Evolutionary conservation across 2,329 filamentous ascomycete species (phyloP).

Genomic region (Monilinia polystroma): DNA sequence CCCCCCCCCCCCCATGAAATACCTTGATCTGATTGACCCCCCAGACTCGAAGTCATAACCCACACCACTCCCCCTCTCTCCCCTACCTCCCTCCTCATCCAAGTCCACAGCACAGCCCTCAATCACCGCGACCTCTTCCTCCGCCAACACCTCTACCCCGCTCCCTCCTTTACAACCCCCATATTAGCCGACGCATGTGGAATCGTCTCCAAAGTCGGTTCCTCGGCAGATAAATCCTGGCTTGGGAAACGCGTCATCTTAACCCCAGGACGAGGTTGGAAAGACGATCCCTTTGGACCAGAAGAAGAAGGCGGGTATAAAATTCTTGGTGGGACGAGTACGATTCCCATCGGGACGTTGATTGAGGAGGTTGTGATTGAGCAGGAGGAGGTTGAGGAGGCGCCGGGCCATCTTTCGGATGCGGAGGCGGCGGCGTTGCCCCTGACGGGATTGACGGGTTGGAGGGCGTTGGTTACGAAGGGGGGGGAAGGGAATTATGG

Average conservation of each 20-base stretch:
- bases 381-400: slow-evolving; percentile 71
- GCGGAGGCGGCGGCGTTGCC: slow-evolving; percentile 82
- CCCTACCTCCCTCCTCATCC: slow-evolving; percentile 69
- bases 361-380: slow-evolving; percentile 71
- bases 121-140: slow-evolving; percentile 97
- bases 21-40: slow-evolving; percentile 28
- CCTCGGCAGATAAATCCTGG: slow-evolving; percentile 49
- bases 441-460: slow-evolving; percentile 71
- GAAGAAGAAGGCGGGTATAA: slow-evolving; percentile 62
- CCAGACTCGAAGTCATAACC: slow-evolving; percentile 55
- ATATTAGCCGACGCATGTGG: slow-evolving; percentile 83
- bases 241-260: slow-evolving; percentile 72
- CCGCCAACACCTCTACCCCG: slow-evolving; percentile 87
- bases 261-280: slow-evolving; percentile 78
- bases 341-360: slow-evolving; percentile 66
- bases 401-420: slow-evolving; percentile 68
- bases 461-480: slow-evolving; percentile 83
- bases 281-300: slow-evolving; percentile 66
- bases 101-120: slow-evolving; percentile 74
- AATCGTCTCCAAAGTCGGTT: slow-evolving; percentile 64
- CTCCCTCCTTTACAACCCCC: slow-evolving; percentile 73
- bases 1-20: slow-evolving; percentile 4
- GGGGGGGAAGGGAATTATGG: slow-evolving; percentile 57
- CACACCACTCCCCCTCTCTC: slow-evolving; percentile 63
- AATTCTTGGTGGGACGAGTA: slow-evolving; percentile 68